Conservation (phyloP, 257 asterid species). For the Solanum bulbocastanum region DNA sequence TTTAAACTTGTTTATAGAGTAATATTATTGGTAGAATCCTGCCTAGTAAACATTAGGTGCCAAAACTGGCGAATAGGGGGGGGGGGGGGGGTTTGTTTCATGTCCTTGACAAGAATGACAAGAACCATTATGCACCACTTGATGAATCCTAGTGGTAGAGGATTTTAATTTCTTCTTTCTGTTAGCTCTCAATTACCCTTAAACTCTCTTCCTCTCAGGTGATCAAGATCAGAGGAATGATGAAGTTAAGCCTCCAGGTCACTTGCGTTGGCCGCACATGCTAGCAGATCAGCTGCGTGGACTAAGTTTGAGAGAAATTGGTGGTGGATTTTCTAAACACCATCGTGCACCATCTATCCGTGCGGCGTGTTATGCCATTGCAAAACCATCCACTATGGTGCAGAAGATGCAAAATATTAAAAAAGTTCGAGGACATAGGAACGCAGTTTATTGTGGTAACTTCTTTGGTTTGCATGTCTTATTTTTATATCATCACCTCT, state of each 20-base stretch:
- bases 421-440: constrained; percentile 77
- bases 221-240: constrained; percentile 35
- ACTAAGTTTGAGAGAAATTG: constrained; percentile 79
- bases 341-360: constrained; percentile 89
- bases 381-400: constrained; percentile 92
- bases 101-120: not conserved
- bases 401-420: constrained; percentile 79
- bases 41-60: not conserved
- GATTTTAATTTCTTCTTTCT: not conserved
- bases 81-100: not conserved
- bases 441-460: constrained; percentile 93
- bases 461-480: not conserved
- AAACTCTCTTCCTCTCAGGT: constrained; percentile 42
- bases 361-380: constrained; percentile 89
- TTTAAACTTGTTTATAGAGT: not conserved
- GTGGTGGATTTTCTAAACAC: constrained; percentile 92
- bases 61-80: not conserved
- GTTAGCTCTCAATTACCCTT: constrained; percentile 1
- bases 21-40: not conserved
- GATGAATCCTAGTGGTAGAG: not conserved
- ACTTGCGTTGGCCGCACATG: constrained; percentile 95
- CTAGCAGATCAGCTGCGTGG: constrained; percentile 86
- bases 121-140: not conserved
- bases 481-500: not conserved
- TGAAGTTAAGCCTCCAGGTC: constrained; percentile 42